Percentiles rank a stretch among this genome's conserved stretches.
phyloP scores from a whole-genome alignment of 2,329 filamentous ascomycete species.

The Torrubiella hemipterigena region DNA sequence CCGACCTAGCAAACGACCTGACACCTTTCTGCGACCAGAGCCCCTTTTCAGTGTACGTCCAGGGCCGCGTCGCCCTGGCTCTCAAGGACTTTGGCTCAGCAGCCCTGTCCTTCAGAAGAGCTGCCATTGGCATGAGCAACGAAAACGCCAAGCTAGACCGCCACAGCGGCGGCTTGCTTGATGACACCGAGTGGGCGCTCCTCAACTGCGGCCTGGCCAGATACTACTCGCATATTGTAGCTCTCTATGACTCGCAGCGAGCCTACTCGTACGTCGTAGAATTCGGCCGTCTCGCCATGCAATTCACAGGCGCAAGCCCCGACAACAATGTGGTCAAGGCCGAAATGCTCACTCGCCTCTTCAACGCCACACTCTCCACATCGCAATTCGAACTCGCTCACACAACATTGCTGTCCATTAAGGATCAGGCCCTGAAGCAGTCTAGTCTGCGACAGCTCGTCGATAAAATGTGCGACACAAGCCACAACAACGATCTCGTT shows the following conservation, averaged over 20 bases:
- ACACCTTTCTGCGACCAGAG: slow-evolving; percentile 42
- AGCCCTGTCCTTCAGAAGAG: slow-evolving; percentile 66
- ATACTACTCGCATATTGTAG: slow-evolving; percentile 79
- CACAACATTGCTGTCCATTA: slow-evolving; percentile 61
- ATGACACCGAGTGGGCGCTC: slow-evolving; percentile 59
- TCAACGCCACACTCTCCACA: slow-evolving; percentile 68
- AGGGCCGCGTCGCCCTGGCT: slow-evolving; percentile 66
- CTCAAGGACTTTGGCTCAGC: slow-evolving; percentile 64
- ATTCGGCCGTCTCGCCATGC: slow-evolving; percentile 65
- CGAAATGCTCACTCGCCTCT: slow-evolving; percentile 73
- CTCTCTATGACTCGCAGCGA: slow-evolving; percentile 67
- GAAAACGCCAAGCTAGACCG: slow-evolving; percentile 33
- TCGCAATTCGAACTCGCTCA: slow-evolving; percentile 77
- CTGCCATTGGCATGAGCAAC: slow-evolving; percentile 64
- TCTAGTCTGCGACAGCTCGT: slow-evolving; percentile 61
- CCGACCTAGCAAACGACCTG: slow-evolving; percentile 48
- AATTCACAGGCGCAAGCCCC: slow-evolving; percentile 34
- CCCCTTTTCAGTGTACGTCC: slow-evolving; percentile 66
- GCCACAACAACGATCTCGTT: slow-evolving; percentile 55
- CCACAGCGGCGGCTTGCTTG: slow-evolving; percentile 56
- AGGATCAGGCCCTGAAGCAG: slow-evolving; percentile 58
- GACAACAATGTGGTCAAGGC: slow-evolving; percentile 35
- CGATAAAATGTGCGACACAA: slow-evolving; percentile 56
- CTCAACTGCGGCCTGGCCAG: slow-evolving; percentile 62
- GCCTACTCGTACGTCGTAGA: slow-evolving; percentile 73